Evolutionary conservation across 768 basidiomycete species (phyloP).

Genomic region (Amanita pallidorosea): DNA sequence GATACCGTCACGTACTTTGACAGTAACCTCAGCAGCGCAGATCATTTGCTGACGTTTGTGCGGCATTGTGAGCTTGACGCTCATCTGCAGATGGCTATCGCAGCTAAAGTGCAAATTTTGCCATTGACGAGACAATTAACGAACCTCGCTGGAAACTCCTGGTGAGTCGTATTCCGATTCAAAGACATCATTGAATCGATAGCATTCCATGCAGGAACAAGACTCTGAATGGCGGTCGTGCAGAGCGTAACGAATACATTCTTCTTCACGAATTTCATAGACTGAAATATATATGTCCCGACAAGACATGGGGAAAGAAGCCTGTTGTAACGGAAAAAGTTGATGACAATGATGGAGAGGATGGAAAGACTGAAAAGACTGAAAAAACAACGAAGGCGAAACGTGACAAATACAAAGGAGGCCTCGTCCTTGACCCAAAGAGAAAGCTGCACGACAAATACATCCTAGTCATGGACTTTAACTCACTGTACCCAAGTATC

Average conservation of each 20-base stretch:
- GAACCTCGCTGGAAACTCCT: constrained; percentile 92
- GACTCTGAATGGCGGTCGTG: constrained; percentile 93
- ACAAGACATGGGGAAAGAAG: constrained; percentile 85
- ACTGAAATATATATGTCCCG: constrained; percentile 92
- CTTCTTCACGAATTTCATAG: constrained; percentile 95
- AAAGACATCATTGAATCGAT: not conserved
- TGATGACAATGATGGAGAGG: constrained; percentile 47
- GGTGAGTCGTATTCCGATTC: constrained; percentile 37
- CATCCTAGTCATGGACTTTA: constrained; percentile 99
- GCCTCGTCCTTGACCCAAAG: constrained; percentile 95
- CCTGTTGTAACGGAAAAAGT: constrained; percentile 33
- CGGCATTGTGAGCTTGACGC: constrained; percentile 93
- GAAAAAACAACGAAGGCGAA: constrained; percentile 55
- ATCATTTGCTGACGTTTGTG: constrained; percentile 77
- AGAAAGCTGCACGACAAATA: constrained; percentile 93
- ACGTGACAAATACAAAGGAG: constrained; percentile 96
- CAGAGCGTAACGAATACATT: constrained; percentile 99
- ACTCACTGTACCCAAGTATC: constrained; percentile 97
- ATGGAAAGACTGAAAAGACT: constrained; percentile 28
- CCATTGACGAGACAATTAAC: constrained; percentile 91
- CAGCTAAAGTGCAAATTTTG: constrained; percentile 85
- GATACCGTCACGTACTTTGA: constrained; percentile 91
- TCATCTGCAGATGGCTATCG: constrained; percentile 96
- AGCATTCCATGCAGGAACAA: constrained; percentile 62
- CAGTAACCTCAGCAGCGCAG: constrained; percentile 63